These are phyloP conservation scores for Ustilago lituana DNA, from an alignment of 1,284 basidiomycete genomes.

Conservation along the genomic window DNA sequence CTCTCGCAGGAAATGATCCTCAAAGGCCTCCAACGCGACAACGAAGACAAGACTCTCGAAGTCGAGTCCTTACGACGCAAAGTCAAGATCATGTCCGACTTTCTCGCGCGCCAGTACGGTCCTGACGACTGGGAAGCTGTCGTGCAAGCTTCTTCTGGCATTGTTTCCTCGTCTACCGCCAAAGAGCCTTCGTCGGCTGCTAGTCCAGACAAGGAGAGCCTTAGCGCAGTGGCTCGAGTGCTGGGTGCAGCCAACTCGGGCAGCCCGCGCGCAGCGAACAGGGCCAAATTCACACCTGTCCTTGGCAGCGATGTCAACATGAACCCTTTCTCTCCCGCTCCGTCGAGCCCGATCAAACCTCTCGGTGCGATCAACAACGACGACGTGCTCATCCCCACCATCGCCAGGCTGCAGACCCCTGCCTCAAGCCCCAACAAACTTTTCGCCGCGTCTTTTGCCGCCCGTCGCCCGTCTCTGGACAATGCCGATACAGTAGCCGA, in stretches of 20 bases:
- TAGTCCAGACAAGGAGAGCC: slow-evolving; percentile 37
- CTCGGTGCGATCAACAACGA: slow-evolving; percentile 38
- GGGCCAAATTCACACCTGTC: slow-evolving; percentile 14
- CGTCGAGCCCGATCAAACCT: slow-evolving; percentile 29
- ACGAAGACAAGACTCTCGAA: slow-evolving; percentile 60
- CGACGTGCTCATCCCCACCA: slow-evolving; percentile 43
- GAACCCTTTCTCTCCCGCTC: slow-evolving; percentile 26
- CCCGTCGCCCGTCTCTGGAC: slow-evolving; percentile 2
- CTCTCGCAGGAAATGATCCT: slow-evolving; percentile 59
- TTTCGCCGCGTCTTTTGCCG: slow-evolving; percentile 15
- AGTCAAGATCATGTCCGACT: slow-evolving; percentile 53
- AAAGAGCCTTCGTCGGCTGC: slow-evolving; percentile 5
- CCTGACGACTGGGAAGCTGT: slow-evolving; percentile 52
- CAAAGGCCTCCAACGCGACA: slow-evolving; percentile 58
- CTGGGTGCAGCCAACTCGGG: slow-evolving; percentile 16
- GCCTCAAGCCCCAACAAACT: slow-evolving; percentile 30
- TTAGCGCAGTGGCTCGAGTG: slow-evolving; percentile 36
- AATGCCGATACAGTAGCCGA: neutral
- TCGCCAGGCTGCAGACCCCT: slow-evolving; percentile 37
- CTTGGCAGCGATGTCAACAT: slow-evolving; percentile 17
- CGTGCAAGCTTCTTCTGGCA: slow-evolving; percentile 29
- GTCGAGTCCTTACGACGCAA: slow-evolving; percentile 50
- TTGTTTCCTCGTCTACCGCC: neutral
- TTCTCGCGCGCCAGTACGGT: slow-evolving; percentile 48
- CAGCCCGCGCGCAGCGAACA: slow-evolving; percentile 27